Conservation (phyloP, 2,329 filamentous ascomycete species). For the Calycina marina region DNA sequence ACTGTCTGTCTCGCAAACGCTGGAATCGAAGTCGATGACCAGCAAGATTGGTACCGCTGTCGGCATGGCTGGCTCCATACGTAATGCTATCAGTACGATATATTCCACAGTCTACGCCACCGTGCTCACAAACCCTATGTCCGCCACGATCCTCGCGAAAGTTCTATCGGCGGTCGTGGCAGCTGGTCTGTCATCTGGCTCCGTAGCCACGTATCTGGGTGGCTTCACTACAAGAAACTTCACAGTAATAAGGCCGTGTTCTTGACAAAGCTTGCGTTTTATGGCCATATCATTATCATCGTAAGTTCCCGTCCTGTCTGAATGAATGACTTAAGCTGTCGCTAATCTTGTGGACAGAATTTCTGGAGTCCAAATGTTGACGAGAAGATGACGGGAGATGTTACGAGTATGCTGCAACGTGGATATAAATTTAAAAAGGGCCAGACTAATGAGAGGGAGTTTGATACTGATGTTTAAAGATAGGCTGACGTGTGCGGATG, state of each 20-base stretch:
- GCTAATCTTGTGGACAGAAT: not conserved
- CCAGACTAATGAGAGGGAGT: too few species aligned
- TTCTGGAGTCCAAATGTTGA: not conserved
- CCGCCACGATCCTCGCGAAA: constrained; percentile 18
- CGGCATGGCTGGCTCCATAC: constrained; percentile 24
- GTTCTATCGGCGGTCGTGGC: constrained; percentile 20
- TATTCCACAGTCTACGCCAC: constrained; percentile 23
- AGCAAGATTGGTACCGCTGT: constrained; percentile 23
- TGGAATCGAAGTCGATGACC: constrained; percentile 22
- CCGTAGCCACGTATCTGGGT: constrained; percentile 1
- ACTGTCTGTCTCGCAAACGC: constrained; percentile 23
- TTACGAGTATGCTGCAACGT: not conserved
- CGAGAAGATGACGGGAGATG: not conserved
- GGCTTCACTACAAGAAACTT: constrained; percentile 4
- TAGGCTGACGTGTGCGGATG: too few species aligned
- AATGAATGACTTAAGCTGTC: too few species aligned
- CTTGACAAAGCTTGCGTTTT: not conserved
- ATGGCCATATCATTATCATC: not conserved
- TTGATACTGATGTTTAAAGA: too few species aligned
- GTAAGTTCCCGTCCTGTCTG: not conserved
- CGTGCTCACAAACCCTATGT: constrained; percentile 22
- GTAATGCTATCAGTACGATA: constrained; percentile 23
- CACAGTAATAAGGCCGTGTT: constrained; percentile 1
- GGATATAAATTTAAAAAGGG: too few species aligned
- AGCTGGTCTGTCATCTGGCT: constrained; percentile 20